These are phyloP conservation scores for Diaporthe sp. DNA, from an alignment of 2,329 filamentous ascomycete genomes.

Conservation along the genomic window DNA sequence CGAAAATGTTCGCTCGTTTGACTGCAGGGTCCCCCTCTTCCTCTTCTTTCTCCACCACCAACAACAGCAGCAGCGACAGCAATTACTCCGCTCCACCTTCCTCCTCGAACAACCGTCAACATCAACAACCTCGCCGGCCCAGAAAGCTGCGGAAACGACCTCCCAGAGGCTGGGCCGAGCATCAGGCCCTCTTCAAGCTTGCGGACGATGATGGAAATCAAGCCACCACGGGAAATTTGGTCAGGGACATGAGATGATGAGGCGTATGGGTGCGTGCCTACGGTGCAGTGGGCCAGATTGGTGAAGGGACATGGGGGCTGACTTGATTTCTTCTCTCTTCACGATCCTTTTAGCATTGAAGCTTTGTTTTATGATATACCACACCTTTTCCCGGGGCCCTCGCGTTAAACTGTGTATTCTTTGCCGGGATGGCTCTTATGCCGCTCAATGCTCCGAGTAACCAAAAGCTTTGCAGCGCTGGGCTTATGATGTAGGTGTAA, in stretches of 20 bases:
- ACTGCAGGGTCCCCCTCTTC: conserved; percentile 40
- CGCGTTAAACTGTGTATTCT: background rate
- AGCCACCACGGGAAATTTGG: background rate
- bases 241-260: conserved; percentile 13
- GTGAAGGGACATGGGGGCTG: conserved; percentile 9
- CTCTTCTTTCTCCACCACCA: conserved; percentile 30
- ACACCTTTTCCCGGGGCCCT: conserved; percentile 13
- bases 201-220: conserved; percentile 34
- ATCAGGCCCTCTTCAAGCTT: conserved; percentile 47
- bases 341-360: conserved; percentile 33
- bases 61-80: conserved; percentile 40
- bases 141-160: conserved; percentile 61
- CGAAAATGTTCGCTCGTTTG: conserved; percentile 51
- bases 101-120: conserved; percentile 39
- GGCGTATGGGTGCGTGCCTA: conserved; percentile 7
- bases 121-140: conserved; percentile 49
- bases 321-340: background rate
- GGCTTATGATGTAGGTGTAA: background rate
- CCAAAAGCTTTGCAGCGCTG: conserved; percentile 9
- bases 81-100: conserved; percentile 37
- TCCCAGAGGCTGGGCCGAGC: conserved; percentile 49
- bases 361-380: conserved; percentile 36
- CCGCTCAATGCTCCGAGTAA: background rate
- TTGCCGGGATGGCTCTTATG: background rate
- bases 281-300: conserved; percentile 23